Evolutionary conservation across 352 stramenopile species (phyloP), one percentile per base, ranked within the genome.

Genomic region (Pythium aquatile): DNA sequence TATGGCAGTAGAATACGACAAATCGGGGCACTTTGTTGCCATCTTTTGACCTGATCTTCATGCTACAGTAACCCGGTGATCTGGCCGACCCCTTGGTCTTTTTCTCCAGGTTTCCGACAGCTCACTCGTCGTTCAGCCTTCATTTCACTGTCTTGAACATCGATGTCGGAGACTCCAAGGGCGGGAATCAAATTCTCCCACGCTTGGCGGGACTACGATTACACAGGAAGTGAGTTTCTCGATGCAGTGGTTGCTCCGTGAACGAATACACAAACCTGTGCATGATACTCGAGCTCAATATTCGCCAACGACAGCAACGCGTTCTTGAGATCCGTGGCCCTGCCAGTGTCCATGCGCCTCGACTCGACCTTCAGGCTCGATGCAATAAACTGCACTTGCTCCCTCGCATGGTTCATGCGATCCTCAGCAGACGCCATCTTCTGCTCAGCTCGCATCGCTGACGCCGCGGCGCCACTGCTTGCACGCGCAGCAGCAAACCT

Each of bases 391-490:
- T 92, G 78, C 24, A 96, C 87, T 77, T 96, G 87, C 56, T 94
- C 85, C 47, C 88, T 87, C 6, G 87, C 87, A 30, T 88, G 74
- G 55, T 96, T 96, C 85, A 96, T 94, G 17, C 85, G 77, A 49
- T 94, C 87, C 70, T 96, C 87, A 2, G 87, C 87, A 26, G 85
- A 94, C 39, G 87, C 78, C 83, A 96, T 93, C 63, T 96, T 94
- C 40, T 96, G 87, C 60, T 96, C 87, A 13, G 87, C 87, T 59
- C 84, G 79, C 85, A 96, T 94, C 6, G 87, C 87, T 58, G 87
- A 96, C 29, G 85, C 87, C 17, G 87, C 87, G 55, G 87, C 85
- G 1, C 87, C 87, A 59, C 85, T 96, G 65, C 87, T 96, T 32
- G 87, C 87, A 32, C 87, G 79, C 14, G 87, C 87, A 59, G 87